Conservation (phyloP, 2,329 filamentous ascomycete genomes). For the Diaporthe capsici region DNA sequence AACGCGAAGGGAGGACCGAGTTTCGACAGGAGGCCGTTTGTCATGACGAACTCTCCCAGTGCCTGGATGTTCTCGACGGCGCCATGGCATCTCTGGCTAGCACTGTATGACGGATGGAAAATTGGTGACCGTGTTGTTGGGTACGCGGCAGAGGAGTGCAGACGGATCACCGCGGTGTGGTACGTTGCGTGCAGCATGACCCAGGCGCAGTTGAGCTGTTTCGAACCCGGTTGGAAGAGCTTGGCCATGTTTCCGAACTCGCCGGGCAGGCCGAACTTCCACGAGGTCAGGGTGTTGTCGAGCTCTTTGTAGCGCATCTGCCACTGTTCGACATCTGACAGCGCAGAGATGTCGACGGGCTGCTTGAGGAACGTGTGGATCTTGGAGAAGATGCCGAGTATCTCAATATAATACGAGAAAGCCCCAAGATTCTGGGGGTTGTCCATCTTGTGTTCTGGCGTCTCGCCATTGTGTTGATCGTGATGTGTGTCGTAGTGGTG, state of each 20-base stretch:
- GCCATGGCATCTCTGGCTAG: slow-evolving; percentile 84
- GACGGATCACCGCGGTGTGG: slow-evolving; percentile 88
- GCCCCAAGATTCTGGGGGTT: slow-evolving; percentile 86
- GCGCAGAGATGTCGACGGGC: slow-evolving; percentile 88
- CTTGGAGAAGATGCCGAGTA: slow-evolving; percentile 87
- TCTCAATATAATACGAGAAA: slow-evolving; percentile 92
- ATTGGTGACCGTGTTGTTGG: slow-evolving; percentile 90
- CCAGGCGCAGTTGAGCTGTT: slow-evolving; percentile 84
- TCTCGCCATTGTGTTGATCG: slow-evolving; percentile 40
- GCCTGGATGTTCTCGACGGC: slow-evolving; percentile 88
- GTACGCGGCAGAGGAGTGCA: slow-evolving; percentile 94
- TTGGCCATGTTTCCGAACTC: slow-evolving; percentile 90
- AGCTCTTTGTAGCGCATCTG: slow-evolving; percentile 89
- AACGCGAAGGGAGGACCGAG: slow-evolving; percentile 94
- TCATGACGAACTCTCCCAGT: slow-evolving; percentile 83
- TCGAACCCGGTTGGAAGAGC: slow-evolving; percentile 79
- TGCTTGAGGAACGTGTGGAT: slow-evolving; percentile 92
- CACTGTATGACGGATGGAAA: slow-evolving; percentile 90
- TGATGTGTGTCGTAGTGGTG: slow-evolving; percentile 37
- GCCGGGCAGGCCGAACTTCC: slow-evolving; percentile 86
- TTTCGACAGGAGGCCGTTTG: slow-evolving; percentile 81
- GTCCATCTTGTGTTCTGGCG: slow-evolving; percentile 74
- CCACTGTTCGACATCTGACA: slow-evolving; percentile 91
- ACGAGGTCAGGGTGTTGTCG: slow-evolving; percentile 82
- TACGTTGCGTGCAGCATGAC: slow-evolving; percentile 94